A percentile compares a stretch with the other conserved stretches of the same genome.
Evolutionary conservation across 805 yeast species (phyloP).

Genomic region (Saccharomycopsis sp.): DNA sequence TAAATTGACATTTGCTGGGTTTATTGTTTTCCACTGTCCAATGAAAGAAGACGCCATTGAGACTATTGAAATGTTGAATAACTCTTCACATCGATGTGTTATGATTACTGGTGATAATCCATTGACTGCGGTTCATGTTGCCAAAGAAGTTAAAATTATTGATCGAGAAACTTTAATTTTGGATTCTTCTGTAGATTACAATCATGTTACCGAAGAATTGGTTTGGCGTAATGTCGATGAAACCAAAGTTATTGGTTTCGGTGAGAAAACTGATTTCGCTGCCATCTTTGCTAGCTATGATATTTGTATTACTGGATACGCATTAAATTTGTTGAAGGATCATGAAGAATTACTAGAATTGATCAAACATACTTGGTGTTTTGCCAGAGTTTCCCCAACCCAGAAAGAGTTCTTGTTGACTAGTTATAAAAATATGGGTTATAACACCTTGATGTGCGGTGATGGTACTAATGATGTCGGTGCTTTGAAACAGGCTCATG

Average conservation of each 20-base stretch:
- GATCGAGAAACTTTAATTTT: conserved; percentile 78
- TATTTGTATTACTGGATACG: conserved; percentile 90
- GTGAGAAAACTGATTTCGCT: conserved; percentile 44
- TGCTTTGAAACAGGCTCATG: conserved; percentile 96
- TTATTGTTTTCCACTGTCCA: conserved; percentile 95
- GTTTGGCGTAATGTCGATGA: conserved; percentile 86
- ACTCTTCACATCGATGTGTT: conserved; percentile 88
- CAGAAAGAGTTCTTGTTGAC: conserved; percentile 90
- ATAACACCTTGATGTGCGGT: conserved; percentile 96
- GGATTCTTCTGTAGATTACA: conserved; percentile 69
- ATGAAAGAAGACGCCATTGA: conserved; percentile 88
- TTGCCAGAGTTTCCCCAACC: conserved; percentile 93
- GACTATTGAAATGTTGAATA: conserved; percentile 86
- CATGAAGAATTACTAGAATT: conserved; percentile 67
- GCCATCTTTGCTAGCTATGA: conserved; percentile 61
- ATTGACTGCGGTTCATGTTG: conserved; percentile 96
- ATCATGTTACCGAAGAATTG: conserved; percentile 44
- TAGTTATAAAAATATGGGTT: conserved; percentile 79
- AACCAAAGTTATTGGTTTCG: conserved; percentile 57
- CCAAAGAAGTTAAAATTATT: conserved; percentile 83
- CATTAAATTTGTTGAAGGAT: conserved; percentile 56
- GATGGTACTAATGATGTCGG: conserved; percentile 99
- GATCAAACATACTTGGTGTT: conserved; percentile 90
- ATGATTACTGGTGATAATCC: conserved; percentile 99
- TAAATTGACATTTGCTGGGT: conserved; percentile 76